Base-by-base conservation (phyloP, 148 eudicot genomes). In the Rhododendron henanense region DNA sequence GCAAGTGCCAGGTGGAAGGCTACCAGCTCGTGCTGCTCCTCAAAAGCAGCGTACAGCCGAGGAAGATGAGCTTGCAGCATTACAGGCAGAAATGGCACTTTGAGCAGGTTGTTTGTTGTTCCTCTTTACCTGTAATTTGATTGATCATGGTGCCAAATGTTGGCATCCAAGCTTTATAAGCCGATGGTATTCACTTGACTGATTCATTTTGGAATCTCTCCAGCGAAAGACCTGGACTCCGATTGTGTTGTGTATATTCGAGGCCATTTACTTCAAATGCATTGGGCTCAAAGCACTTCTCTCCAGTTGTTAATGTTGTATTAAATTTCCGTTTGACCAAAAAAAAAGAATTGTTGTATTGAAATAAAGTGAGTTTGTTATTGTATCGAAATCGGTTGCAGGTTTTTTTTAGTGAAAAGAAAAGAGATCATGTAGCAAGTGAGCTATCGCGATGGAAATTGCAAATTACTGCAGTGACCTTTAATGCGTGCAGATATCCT, bases 61-160 rank as follows among this genome's bases (percentile, higher is more conserved):
- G 87, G 96, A 93, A 78, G 96, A 93, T 44, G 96, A 93, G 87
- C 90, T 93, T 79, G 94, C 90, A 47, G 94, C 94, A 37, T 81
- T 93, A 85, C 94, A 92, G 88, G 93, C 94, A 23, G 96, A 93
- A 81, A 91, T 93, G 94, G 96, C 96, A 21, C 92, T 93, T 59
- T 92, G 86, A 91, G 85, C 86, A 47, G 88, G 86, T 85, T 50
- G 51, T 50, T 47, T 61, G 50, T 48, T 45, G 28, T 10, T 75
- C n/a, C 55, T 31, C 81, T 10, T 44, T 74, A 76, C 44, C 35
- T 48, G 85, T 84, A 84, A 84, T 78, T 78, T 39, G 80, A 51
- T 84, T 67, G n/a, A 33, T 10, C 28, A 8, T 76, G 75, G 76
- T 10, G 28, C 50, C 37, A 74, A 6, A 21, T 33, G 84, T 48